Base-by-base conservation (phyloP, 1,284 basidiomycete genomes). In the Irpex sp. region DNA sequence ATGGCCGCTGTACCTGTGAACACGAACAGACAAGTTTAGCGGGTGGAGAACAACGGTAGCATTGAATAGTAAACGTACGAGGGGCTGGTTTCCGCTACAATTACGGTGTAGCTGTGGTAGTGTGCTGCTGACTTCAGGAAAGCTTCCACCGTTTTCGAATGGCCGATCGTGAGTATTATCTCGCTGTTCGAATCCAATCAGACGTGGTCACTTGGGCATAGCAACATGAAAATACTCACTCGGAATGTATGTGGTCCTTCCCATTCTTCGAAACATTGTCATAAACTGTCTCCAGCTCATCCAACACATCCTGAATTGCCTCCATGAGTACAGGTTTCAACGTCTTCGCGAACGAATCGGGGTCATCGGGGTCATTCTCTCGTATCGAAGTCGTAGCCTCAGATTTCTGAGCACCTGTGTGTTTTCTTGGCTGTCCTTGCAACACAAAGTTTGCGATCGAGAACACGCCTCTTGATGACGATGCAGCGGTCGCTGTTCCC, bases 261-360 rank as follows among this genome's bases (percentile, higher is more conserved):
- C 96, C 94, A 66, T 94, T 94, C 78, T 94, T 97, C 3, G 94
- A 93, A 9, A 99, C 91, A 73, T 92, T 96, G 68, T 97, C 93
- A 72, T 97, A 95, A 0, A 97, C 96, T 3, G 94, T 96, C 75
- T 98, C 97, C 57, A 99, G 80, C 76, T 99, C 97, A 70, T 97
- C 95, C 57, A 98, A 83, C 13, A 98, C 91, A 73, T 98, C 93
- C 71, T 96, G 91, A 63, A 97, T 94, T 1, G 93, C 94, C 75
- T 94, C 92, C 82, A 96, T 93, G 58, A 96, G 79, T 1, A 92
- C 88, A 3, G 91, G 90, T 73, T 90, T 92, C 54, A 92, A 71
- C 9, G 82, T 84, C 57, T 82, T 78, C 7, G 90, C 86, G 71
- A 92, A 91, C 13, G 87, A 86, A 71, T 91, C 88, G 0, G 86